Evolutionary conservation across 495 filamentous ascomycete species (phyloP).

Genomic region (Aspergillus nanangensis): DNA sequence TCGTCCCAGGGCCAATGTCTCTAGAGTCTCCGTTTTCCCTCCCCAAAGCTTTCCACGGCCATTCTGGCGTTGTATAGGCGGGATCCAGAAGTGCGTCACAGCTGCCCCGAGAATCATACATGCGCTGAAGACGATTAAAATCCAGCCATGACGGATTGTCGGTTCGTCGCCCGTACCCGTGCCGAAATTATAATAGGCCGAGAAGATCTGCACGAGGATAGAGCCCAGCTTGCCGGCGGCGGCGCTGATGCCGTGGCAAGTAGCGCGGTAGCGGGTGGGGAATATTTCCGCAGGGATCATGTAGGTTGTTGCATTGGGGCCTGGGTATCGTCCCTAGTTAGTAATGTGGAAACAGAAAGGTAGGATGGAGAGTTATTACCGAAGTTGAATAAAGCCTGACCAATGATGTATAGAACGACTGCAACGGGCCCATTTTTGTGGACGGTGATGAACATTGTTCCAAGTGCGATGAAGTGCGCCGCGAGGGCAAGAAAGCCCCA

Average conservation of each 20-base stretch:
- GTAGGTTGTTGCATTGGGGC: conserved; percentile 58
- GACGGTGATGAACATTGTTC: conserved; percentile 41
- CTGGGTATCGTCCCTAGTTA: conserved; percentile 15
- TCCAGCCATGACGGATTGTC: conserved; percentile 37
- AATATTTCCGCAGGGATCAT: conserved; percentile 59
- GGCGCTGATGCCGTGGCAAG: conserved; percentile 53
- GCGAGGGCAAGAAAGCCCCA: conserved; percentile 45
- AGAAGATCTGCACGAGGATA: conserved; percentile 51
- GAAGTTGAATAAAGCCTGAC: conserved; percentile 61
- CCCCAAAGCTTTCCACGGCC: conserved; percentile 30
- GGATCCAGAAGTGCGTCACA: conserved; percentile 44
- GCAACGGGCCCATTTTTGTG: conserved; percentile 37
- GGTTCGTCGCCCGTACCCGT: conserved; percentile 22
- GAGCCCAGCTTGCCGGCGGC: conserved; percentile 55
- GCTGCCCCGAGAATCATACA: conserved; percentile 44
- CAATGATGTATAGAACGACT: conserved; percentile 54
- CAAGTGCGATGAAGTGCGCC: conserved; percentile 44
- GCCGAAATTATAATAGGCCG: conserved; percentile 41
- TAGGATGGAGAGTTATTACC: conserved; percentile 24
- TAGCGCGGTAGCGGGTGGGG: conserved; percentile 55
- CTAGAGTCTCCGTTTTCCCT: conserved; percentile 37
- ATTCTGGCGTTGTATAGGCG: conserved; percentile 28
- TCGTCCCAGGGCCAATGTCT: conserved; percentile 35
- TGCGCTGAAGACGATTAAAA: conserved; percentile 40
- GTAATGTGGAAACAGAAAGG: background rate